Conservation (phyloP, 2,329 filamentous ascomycete species). For the Alternaria ethzedia region DNA sequence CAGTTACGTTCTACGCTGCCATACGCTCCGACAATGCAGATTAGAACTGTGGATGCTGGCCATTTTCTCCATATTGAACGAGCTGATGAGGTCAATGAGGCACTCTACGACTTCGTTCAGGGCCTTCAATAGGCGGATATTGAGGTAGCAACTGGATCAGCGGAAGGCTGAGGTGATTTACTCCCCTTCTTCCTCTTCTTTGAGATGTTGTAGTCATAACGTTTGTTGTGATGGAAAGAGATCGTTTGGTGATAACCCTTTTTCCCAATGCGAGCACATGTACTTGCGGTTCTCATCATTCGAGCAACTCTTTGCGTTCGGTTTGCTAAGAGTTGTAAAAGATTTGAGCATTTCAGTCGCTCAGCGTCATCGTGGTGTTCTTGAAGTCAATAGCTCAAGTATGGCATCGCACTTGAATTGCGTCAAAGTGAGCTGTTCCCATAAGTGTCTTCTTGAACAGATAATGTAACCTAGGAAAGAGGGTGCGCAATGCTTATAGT, state of each 20-base stretch:
- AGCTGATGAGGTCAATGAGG: background rate
- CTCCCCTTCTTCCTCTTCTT: background rate
- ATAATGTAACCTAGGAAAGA: fast-evolving
- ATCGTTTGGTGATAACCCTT: background rate
- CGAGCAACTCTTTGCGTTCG: background rate
- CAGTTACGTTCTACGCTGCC: background rate
- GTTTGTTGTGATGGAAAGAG: background rate
- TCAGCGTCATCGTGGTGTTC: fast-evolving
- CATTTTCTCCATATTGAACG: background rate
- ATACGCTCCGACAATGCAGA: background rate
- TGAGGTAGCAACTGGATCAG: background rate
- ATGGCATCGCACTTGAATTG: background rate
- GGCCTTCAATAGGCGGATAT: background rate
- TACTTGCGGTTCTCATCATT: background rate
- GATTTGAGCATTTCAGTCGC: background rate
- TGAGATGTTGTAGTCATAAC: background rate
- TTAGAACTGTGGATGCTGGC: background rate
- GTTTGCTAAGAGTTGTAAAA: background rate
- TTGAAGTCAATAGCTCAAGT: background rate
- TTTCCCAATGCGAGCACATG: background rate
- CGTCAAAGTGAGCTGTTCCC: background rate
- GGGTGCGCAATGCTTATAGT: background rate
- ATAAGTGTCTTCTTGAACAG: fast-evolving
- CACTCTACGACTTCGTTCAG: background rate
- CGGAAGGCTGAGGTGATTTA: background rate